These are phyloP conservation scores for Solanum clarkiae DNA, from an alignment of 257 asterid species.

Conservation along the genomic window DNA sequence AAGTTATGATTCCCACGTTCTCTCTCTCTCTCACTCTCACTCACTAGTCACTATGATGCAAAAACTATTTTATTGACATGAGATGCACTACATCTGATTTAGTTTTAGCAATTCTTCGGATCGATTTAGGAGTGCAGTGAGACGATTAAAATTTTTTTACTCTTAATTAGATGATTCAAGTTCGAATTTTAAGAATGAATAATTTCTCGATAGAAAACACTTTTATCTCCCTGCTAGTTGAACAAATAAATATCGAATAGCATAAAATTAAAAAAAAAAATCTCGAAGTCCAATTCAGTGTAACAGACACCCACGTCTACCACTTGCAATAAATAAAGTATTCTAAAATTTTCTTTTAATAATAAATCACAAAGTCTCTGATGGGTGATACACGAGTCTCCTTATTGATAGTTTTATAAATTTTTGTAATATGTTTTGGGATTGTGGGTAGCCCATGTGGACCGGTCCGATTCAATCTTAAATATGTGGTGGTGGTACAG, in stretches of 20 bases:
- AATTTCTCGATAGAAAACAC: background rate
- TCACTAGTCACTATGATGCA: background rate
- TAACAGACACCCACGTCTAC: background rate
- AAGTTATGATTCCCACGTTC: constrained; percentile 6
- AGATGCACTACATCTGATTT: background rate
- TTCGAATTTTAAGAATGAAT: background rate
- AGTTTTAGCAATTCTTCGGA: background rate
- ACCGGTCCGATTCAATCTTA: no score
- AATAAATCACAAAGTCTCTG: background rate
- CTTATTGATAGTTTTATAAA: no score
- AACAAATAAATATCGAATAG: background rate
- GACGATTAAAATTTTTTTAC: background rate
- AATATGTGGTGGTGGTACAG: no score
- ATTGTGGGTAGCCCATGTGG: no score
- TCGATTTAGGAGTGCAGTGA: background rate
- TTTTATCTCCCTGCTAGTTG: background rate
- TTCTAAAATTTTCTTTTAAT: background rate
- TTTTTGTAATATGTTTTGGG: no score
- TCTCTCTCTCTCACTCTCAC: background rate
- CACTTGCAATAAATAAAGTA: background rate
- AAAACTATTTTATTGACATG: background rate
- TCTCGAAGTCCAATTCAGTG: background rate
- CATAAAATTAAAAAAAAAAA: background rate
- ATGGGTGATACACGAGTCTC: background rate
- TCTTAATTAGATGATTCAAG: background rate